Evolutionary conservation across 768 basidiomycete genomes (phyloP).

Genomic region (Coprinopsis sp.): DNA sequence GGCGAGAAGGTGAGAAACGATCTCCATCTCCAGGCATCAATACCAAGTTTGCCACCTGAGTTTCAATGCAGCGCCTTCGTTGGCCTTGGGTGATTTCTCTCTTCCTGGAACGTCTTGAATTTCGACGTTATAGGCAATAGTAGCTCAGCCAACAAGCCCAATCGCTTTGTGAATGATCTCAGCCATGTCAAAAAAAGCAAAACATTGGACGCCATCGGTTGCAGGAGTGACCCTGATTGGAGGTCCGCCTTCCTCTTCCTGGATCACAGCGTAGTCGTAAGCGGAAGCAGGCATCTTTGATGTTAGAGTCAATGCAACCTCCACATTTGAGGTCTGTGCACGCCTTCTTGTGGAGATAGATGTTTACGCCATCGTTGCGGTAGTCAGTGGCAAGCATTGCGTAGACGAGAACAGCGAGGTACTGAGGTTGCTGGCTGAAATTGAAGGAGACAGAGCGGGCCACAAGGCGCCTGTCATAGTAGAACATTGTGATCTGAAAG

Average conservation of each 20-base stretch:
- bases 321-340: not conserved
- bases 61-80: too few species aligned
- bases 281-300: too few species aligned
- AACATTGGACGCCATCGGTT: too few species aligned
- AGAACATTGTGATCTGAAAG: constrained; percentile 18
- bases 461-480: constrained; percentile 22
- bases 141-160: too few species aligned
- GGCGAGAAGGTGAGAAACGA: not conserved
- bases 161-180: too few species aligned
- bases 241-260: too few species aligned
- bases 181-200: too few species aligned
- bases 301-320: not conserved
- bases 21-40: not conserved
- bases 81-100: too few species aligned
- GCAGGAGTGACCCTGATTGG: too few species aligned
- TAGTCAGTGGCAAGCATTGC: constrained; percentile 10
- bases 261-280: too few species aligned
- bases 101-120: too few species aligned
- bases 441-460: constrained; percentile 17
- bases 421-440: constrained; percentile 11
- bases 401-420: constrained; percentile 19
- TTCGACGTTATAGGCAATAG: too few species aligned
- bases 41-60: not conserved
- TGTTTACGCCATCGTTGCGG: constrained; percentile 15
- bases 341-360: constrained; percentile 8